Evolutionary conservation across 352 stramenopile genomes (phyloP), one percentile per base, ranked within the genome.

Genomic region (Peronospora farinosa): DNA sequence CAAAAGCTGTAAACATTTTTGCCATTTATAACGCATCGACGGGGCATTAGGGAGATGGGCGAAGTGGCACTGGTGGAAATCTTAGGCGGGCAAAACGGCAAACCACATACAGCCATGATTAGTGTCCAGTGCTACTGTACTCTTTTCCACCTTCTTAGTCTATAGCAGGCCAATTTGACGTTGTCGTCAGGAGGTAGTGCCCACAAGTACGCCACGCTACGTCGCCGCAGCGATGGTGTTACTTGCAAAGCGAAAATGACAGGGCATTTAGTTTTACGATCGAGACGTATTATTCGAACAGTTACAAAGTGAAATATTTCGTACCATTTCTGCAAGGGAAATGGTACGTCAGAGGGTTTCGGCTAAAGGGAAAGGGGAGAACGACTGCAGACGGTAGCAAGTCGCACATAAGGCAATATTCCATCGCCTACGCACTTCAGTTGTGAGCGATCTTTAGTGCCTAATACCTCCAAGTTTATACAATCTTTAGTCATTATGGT

Each of bases 1-100:
- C n/a, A n/a, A n/a, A n/a, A n/a, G n/a, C n/a, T n/a, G 17, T n/a
- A 47, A 56, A 61, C 47, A 61, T 61, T 47, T 61, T 56, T 61
- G 19, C 17, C 37, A 23, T 25, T 40, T 30, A 21, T 4, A 23
- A 25, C 9, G 27, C 53, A 60, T 41, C 45, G 48, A 11, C 40
- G 13, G 33, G 23, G 1, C n/a, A 13, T 8, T n/a, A 41, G 11
- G 48, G 31, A 33, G 55, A 63, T 63, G 55, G 43, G 48, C 49
- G 0, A 27, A 51, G 39, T 47, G 45, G 16, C 44, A 57, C 51
- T 41, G 35, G 28, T 35, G 51, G 40, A 61, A 50, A 61, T 57
- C 39, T 54, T 51, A 12, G 35, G 16, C 31, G 9, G 40, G 13
- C 23, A 48, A 51, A 52, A 37, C 47, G n/a, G 40, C 13, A 23